Evolutionary conservation across 2,329 filamentous ascomycete genomes (phyloP).

Genomic region (Colletotrichum sp.): DNA sequence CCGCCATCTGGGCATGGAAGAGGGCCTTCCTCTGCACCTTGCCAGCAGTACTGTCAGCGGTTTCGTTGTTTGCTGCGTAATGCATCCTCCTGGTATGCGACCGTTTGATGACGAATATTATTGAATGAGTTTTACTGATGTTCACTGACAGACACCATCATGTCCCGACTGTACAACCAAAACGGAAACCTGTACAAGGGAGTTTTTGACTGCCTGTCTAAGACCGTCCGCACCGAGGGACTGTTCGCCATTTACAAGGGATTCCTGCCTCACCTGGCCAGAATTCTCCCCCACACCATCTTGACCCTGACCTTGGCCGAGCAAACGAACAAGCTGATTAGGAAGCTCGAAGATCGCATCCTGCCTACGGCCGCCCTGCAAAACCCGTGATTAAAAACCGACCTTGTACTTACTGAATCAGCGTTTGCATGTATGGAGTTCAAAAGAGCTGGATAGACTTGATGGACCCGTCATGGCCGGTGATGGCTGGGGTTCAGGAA

Average conservation of each 20-base stretch:
- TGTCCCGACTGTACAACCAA: slow-evolving; percentile 99
- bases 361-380: slow-evolving; percentile 46
- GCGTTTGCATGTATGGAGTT: slow-evolving; percentile 21
- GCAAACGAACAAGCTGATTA: slow-evolving; percentile 94
- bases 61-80: slow-evolving; percentile 95
- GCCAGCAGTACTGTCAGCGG: slow-evolving; percentile 88
- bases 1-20: slow-evolving; percentile 84
- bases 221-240: slow-evolving; percentile 92
- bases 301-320: slow-evolving; percentile 92
- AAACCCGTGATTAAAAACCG: slow-evolving; percentile 25
- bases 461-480: background rate
- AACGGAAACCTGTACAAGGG: slow-evolving; percentile 96
- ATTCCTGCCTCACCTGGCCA: slow-evolving; percentile 90
- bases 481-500: background rate
- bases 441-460: slow-evolving; percentile 3
- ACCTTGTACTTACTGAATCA: slow-evolving; percentile 13
- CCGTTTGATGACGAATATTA: background rate
- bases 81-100: slow-evolving; percentile 87
- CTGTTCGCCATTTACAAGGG: slow-evolving; percentile 96
- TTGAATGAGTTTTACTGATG: slow-evolving; percentile 1
- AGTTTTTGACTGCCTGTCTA: slow-evolving; percentile 88
- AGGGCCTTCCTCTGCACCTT: slow-evolving; percentile 88
- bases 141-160: slow-evolving; percentile 77
- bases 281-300: slow-evolving; percentile 95
- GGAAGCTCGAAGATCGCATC: slow-evolving; percentile 71